phyloP scores from a whole-genome alignment of 192 early-diverging fungal species.

The Irineochytrium annulatum region DNA sequence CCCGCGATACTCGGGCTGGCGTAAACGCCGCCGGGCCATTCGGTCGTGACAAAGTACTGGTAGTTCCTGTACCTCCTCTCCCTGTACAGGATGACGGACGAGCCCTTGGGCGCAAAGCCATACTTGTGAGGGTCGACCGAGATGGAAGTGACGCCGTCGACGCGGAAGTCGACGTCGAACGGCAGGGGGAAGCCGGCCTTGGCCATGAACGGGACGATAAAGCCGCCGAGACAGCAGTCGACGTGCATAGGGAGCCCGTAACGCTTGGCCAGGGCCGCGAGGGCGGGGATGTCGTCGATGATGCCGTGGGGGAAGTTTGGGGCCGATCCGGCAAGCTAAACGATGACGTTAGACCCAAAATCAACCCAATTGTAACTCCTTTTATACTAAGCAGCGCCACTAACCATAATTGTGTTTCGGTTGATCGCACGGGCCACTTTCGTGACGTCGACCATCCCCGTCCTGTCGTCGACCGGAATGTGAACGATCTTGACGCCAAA shows the following conservation, averaged over 20 bases:
- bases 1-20: conserved; percentile 88
- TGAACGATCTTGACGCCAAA: conserved; percentile 85
- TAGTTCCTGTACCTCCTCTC: conserved; percentile 73
- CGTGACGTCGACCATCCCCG: conserved; percentile 71
- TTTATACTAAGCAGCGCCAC: not conserved
- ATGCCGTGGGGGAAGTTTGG: conserved; percentile 93
- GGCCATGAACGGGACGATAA: conserved; percentile 90
- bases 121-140: conserved; percentile 99
- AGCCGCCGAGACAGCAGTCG: conserved; percentile 94
- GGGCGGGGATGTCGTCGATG: conserved; percentile 79
- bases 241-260: conserved; percentile 86
- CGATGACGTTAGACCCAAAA: conserved; percentile 8
- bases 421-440: conserved; percentile 78
- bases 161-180: conserved; percentile 78
- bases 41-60: conserved; percentile 87
- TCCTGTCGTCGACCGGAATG: conserved; percentile 75
- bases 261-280: conserved; percentile 74
- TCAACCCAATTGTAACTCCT: not conserved
- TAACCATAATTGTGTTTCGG: conserved; percentile 82
- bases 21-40: conserved; percentile 97
- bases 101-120: conserved; percentile 98
- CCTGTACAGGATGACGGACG: conserved; percentile 89
- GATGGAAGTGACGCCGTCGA: conserved; percentile 90
- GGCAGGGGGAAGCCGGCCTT: conserved; percentile 84
- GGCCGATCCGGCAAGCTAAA: conserved; percentile 79